phyloP scores from a whole-genome alignment of 768 basidiomycete genomes.

The Naganishia friedmannii region DNA sequence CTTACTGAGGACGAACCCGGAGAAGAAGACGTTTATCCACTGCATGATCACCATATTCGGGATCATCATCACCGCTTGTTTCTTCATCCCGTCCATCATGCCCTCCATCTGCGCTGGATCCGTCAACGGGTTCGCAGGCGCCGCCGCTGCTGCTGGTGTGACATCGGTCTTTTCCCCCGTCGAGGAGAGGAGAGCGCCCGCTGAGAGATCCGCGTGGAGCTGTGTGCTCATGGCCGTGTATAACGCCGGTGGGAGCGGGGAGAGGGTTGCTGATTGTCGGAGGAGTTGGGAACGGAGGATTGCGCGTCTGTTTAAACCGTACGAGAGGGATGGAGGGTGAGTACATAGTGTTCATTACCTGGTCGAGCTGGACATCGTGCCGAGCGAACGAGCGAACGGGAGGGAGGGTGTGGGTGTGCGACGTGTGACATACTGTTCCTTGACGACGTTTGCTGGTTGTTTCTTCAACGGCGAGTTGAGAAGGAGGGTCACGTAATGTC shows the following conservation, averaged over 20 bases:
- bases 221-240: conserved; percentile 49
- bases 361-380: too few relatives aligned
- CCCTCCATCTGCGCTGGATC: conserved; percentile 94
- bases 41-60: conserved; percentile 95
- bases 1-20: conserved; percentile 95
- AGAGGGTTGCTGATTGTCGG: conserved; percentile 72
- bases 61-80: conserved; percentile 95
- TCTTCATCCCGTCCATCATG: conserved; percentile 99
- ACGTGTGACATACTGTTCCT: conserved; percentile 94
- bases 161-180: conserved; percentile 62
- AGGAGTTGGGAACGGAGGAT: conserved; percentile 79
- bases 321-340: too few relatives aligned
- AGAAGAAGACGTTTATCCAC: conserved; percentile 99
- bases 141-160: conserved; percentile 27
- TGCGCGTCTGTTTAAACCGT: conserved; percentile 43
- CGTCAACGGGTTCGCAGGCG: conserved; percentile 73
- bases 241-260: conserved; percentile 61
- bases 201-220: conserved; percentile 42
- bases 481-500: conserved; percentile 86
- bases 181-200: conserved; percentile 74
- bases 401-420: conserved; percentile 33
- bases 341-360: too few relatives aligned
- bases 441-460: conserved; percentile 68
- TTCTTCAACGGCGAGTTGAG: conserved; percentile 82
- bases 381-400: not conserved